A percentile compares a stretch with the other conserved stretches of the same genome.
Evolutionary conservation across 495 filamentous ascomycete species (phyloP).

Genomic region (Baudoinia panamericana): DNA sequence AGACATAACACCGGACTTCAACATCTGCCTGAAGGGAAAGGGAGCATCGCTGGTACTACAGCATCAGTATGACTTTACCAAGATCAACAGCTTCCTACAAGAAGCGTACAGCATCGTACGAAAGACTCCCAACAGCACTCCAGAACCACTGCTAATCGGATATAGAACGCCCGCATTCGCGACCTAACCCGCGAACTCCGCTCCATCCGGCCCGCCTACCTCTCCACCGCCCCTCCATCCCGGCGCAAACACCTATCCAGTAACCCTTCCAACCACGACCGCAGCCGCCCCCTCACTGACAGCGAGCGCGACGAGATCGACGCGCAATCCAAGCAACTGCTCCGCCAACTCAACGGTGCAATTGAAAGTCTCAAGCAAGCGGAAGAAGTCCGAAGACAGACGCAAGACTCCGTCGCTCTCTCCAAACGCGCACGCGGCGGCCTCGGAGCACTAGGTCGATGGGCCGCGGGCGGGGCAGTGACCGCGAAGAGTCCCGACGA

Average conservation of each 20-base stretch:
- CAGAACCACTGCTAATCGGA: conserved; percentile 6
- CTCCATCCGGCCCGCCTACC: conserved; percentile 77
- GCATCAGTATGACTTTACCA: conserved; percentile 32
- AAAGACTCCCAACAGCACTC: not conserved
- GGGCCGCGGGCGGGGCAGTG: conserved; percentile 47
- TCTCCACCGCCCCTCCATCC: conserved; percentile 53
- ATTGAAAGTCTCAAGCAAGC: conserved; percentile 67
- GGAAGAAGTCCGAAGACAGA: conserved; percentile 67
- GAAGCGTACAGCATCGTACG: conserved; percentile 89
- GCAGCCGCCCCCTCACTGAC: conserved; percentile 35
- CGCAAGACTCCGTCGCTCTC: conserved; percentile 48
- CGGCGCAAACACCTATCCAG: conserved; percentile 34
- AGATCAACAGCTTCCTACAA: conserved; percentile 78
- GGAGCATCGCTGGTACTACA: conserved; percentile 35
- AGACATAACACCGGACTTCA: conserved; percentile 60
- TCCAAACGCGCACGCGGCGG: conserved; percentile 48
- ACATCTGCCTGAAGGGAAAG: conserved; percentile 49
- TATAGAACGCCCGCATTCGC: conserved; percentile 70
- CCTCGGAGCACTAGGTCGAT: conserved; percentile 50
- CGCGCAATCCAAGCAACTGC: conserved; percentile 63
- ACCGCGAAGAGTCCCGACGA: conserved; percentile 48
- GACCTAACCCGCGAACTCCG: conserved; percentile 65
- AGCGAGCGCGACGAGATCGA: conserved; percentile 53
- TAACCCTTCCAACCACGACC: conserved; percentile 39
- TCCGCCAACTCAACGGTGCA: conserved; percentile 64